These are phyloP conservation scores for Kwoniella sp. DNA, from an alignment of 768 basidiomycete genomes.

Conservation along the genomic window DNA sequence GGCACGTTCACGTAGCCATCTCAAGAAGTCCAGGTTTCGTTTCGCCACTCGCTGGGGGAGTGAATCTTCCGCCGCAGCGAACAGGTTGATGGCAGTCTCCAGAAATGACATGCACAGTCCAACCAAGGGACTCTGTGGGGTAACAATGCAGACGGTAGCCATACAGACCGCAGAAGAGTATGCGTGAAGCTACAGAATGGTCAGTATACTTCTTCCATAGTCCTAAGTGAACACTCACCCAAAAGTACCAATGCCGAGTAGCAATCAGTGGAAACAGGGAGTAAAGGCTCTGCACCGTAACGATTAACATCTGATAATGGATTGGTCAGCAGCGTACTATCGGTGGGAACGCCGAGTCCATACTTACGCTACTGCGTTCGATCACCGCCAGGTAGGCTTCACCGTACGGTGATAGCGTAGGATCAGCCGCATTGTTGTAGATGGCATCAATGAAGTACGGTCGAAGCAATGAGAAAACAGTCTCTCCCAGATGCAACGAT, in stretches of 20 bases:
- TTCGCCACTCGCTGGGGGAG: no score
- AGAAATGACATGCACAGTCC: not conserved
- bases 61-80: not conserved
- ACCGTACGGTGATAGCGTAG: not conserved
- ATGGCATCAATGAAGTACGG: not conserved
- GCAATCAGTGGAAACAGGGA: not conserved
- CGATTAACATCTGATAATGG: not conserved
- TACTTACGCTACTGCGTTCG: not conserved
- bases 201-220: no score
- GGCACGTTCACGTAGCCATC: no score
- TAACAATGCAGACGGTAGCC: constrained; percentile 1
- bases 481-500: not conserved
- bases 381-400: not conserved
- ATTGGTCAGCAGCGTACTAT: no score
- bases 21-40: no score
- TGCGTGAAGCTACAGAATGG: not conserved
- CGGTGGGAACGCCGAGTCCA: no score
- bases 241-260: constrained; percentile 1
- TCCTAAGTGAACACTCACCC: no score
- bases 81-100: not conserved
- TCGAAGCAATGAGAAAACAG: not conserved
- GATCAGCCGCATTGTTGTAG: constrained; percentile 3
- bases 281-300: not conserved
- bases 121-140: not conserved
- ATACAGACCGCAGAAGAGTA: not conserved